These are phyloP conservation scores for Neltuma alba DNA, from an alignment of 306 rosid species.

Conservation along the genomic window DNA sequence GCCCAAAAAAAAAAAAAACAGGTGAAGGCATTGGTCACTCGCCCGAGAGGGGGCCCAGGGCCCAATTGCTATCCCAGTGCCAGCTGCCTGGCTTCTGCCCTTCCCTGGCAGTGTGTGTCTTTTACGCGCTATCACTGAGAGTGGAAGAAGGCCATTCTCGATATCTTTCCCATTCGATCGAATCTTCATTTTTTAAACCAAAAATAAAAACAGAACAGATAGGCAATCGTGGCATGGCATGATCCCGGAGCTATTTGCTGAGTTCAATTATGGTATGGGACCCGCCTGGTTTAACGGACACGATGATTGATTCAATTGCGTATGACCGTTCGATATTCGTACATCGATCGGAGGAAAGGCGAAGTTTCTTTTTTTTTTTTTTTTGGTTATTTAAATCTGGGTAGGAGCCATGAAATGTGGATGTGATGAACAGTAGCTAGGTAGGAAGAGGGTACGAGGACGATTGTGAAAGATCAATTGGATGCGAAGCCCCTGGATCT, in stretches of 20 bases:
- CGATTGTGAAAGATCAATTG: neutral
- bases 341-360: neutral
- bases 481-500: slow-evolving; percentile 26
- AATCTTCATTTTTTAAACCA: neutral
- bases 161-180: neutral
- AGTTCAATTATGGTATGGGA: neutral
- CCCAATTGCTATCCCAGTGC: neutral
- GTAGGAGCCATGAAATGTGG: neutral
- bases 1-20: fast-evolving
- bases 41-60: neutral
- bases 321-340: slow-evolving; percentile 5
- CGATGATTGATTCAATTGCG: neutral
- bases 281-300: slow-evolving; percentile 11
- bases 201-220: neutral
- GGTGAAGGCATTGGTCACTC: neutral
- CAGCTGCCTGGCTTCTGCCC: neutral
- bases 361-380: neutral
- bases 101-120: neutral
- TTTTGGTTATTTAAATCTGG: neutral
- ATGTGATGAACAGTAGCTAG: neutral
- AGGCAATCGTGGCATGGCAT: neutral
- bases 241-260: neutral
- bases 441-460: neutral
- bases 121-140: neutral
- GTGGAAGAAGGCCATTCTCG: neutral